phyloP scores from a whole-genome alignment of 805 yeast genomes.

The Pichia californica region DNA sequence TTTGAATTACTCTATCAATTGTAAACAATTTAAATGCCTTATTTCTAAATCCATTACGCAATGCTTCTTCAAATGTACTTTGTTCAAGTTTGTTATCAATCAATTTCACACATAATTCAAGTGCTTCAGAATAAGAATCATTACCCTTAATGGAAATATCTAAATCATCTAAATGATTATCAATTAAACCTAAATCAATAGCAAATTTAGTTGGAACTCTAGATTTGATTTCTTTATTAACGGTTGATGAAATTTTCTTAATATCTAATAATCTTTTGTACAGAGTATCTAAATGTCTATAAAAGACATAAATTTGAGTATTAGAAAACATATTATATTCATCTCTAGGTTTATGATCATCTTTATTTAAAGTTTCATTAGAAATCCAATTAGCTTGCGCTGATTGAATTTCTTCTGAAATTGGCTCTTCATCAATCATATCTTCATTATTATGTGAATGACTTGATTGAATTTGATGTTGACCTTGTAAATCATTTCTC shows the following conservation, averaged over 20 bases:
- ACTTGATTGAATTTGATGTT: not conserved
- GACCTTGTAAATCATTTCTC: slow-evolving; percentile 8
- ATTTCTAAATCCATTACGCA: slow-evolving; percentile 92
- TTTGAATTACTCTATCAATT: slow-evolving; percentile 84
- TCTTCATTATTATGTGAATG: not conserved
- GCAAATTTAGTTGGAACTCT: slow-evolving; percentile 73
- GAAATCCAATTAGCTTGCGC: slow-evolving; percentile 31
- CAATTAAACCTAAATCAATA: slow-evolving; percentile 72
- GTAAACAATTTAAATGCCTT: slow-evolving; percentile 91
- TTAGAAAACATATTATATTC: slow-evolving; percentile 79
- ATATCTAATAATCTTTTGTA: slow-evolving; percentile 77
- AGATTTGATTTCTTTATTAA: slow-evolving; percentile 61
- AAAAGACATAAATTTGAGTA: slow-evolving; percentile 80
- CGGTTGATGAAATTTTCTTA: slow-evolving; percentile 63
- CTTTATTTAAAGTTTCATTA: slow-evolving; percentile 18
- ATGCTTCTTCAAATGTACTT: slow-evolving; percentile 89
- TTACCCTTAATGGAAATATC: slow-evolving; percentile 66
- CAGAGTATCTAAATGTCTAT: slow-evolving; percentile 76
- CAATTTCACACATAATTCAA: slow-evolving; percentile 63
- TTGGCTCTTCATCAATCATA: slow-evolving; percentile 10
- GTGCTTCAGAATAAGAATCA: slow-evolving; percentile 72
- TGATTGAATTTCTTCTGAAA: slow-evolving; percentile 23
- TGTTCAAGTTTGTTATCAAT: slow-evolving; percentile 90
- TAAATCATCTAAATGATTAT: slow-evolving; percentile 74
- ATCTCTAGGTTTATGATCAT: slow-evolving; percentile 35